Evolutionary conservation across 1,284 basidiomycete species (phyloP), one percentile per base, ranked within the genome.

Genomic region (Puccinia triticina): DNA sequence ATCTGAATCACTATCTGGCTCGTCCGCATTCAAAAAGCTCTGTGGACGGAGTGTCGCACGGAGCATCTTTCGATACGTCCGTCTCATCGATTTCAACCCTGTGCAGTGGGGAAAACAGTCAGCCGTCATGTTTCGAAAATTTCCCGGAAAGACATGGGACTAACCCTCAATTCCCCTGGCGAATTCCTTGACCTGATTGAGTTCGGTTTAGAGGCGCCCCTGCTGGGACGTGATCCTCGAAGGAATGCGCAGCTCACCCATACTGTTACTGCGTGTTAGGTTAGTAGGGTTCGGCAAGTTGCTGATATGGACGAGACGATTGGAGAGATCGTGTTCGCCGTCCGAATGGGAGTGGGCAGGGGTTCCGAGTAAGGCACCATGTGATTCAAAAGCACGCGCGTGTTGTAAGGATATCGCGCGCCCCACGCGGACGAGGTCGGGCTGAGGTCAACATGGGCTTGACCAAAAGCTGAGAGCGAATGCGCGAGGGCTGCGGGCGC

Each of bases 161-260:
- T 14, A 26, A 82, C 80, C 72, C 26, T 82, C 80, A 5, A 82
- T 76, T 21, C 80, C 80, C n/a, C 80, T 50, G 23, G 80, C 80
- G 48, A 82, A 82, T 57, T 75, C 80, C 64, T 82, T 82, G 29
- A 82, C 71, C 40, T 76, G 80, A 69, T 82, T 82, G 8, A 82
- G 48, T 69, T 82, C 80, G 57, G 57, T 69, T 43, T 75, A 61
- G n/a, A 82, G 66, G 18, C 80, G 43, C 32, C 73, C 73, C 69
- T 82, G 80, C 32, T 75, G 72, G 64, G 72, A 75, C 21, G 80
- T 82, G 37, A 82, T 82, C 43, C 80, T 50, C 21, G 53, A 64
- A 69, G 80, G 80, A 57, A 82, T 82, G 29, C 80, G 73, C 23
- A 82, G 64, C 76, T 82, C 80, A 14, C 73, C 73, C 80, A 82